Conservation (phyloP, 805 yeast species). For the Cyberlindnera amylophila region DNA sequence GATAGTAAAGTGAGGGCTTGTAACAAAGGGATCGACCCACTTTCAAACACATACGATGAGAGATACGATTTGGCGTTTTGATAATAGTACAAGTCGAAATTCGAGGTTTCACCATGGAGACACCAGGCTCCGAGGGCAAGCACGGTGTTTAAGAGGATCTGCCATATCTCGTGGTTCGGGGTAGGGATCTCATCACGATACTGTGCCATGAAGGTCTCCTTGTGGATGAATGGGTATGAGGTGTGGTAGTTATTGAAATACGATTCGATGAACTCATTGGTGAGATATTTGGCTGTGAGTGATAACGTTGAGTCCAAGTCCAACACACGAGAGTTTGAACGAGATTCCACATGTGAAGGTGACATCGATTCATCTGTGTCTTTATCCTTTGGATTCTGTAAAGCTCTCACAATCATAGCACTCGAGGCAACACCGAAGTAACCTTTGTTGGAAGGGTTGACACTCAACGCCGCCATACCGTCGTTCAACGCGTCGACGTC, state of each 20-base stretch:
- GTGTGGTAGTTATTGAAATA: slow-evolving; percentile 59
- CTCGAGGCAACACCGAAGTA: slow-evolving; percentile 65
- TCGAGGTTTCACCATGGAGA: slow-evolving; percentile 48
- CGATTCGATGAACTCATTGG: slow-evolving; percentile 39
- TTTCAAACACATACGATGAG: slow-evolving; percentile 48
- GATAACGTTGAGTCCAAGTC: slow-evolving; percentile 27
- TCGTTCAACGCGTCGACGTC: slow-evolving; percentile 42
- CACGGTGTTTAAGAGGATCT: slow-evolving; percentile 51
- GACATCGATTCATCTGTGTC: slow-evolving; percentile 19
- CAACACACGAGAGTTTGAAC: slow-evolving; percentile 22
- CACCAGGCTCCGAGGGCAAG: slow-evolving; percentile 72
- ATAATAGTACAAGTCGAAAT: slow-evolving; percentile 53
- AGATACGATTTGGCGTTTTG: slow-evolving; percentile 46
- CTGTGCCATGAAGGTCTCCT: slow-evolving; percentile 47
- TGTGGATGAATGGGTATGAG: slow-evolving; percentile 57
- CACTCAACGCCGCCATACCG: slow-evolving; percentile 63
- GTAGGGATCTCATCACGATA: slow-evolving; percentile 40
- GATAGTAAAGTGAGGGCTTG: slow-evolving; percentile 51
- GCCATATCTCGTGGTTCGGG: slow-evolving; percentile 46
- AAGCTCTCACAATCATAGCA: slow-evolving; percentile 48
- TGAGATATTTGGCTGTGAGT: slow-evolving; percentile 27
- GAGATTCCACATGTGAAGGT: slow-evolving; percentile 19
- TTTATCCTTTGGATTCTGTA: slow-evolving; percentile 34
- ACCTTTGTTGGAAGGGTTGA: slow-evolving; percentile 51
- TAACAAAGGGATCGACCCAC: slow-evolving; percentile 53